Conservation (phyloP, 345 rosid species). For the Gossypium turneri region DNA sequence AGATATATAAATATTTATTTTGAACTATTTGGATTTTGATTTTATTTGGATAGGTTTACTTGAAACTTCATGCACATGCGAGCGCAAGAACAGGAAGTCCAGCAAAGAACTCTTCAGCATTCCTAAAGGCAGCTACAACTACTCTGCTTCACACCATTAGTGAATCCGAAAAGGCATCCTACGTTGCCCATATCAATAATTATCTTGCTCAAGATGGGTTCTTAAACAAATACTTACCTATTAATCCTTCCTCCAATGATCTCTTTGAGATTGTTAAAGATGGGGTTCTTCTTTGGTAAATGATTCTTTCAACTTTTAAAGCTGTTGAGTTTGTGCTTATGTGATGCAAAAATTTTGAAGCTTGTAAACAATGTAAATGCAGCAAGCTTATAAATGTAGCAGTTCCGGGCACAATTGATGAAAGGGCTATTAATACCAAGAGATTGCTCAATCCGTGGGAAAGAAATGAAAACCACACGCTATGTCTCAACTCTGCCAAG, state of each 20-base stretch:
- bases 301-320: background rate
- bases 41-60: slow-evolving; percentile 49
- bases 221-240: slow-evolving; percentile 66
- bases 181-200: slow-evolving; percentile 86
- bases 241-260: slow-evolving; percentile 82
- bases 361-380: slow-evolving; percentile 24
- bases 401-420: slow-evolving; percentile 97
- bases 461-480: slow-evolving; percentile 94
- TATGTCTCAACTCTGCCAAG: slow-evolving; percentile 94
- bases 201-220: slow-evolving; percentile 80
- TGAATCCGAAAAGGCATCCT: slow-evolving; percentile 89
- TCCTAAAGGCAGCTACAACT: slow-evolving; percentile 93
- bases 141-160: slow-evolving; percentile 92
- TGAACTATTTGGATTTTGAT: background rate
- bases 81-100: slow-evolving; percentile 74
- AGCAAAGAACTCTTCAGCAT: slow-evolving; percentile 80
- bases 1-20: background rate
- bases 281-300: slow-evolving; percentile 92
- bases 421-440: slow-evolving; percentile 93
- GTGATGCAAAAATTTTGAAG: slow-evolving; percentile 2
- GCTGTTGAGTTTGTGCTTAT: background rate
- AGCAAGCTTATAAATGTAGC: slow-evolving; percentile 98
- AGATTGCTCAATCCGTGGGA: slow-evolving; percentile 98
- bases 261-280: slow-evolving; percentile 92
- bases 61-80: slow-evolving; percentile 82